These are phyloP conservation scores for Cudoniella acicularis DNA, from an alignment of 495 filamentous ascomycete genomes.

Conservation along the genomic window DNA sequence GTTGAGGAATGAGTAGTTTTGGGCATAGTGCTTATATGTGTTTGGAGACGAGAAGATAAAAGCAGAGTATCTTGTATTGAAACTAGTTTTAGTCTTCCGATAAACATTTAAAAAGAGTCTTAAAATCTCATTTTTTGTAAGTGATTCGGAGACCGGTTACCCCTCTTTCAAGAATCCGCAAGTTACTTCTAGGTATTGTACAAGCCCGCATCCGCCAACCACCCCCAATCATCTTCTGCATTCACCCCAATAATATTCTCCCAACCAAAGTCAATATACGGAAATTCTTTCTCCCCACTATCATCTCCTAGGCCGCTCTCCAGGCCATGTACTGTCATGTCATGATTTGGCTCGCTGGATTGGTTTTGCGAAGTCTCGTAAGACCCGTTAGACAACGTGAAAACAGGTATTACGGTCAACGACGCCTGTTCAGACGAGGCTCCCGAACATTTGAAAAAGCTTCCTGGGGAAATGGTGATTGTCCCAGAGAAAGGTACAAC, in stretches of 20 bases:
- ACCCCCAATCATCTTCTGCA: conserved; percentile 15
- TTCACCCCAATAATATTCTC: background rate
- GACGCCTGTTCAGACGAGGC: background rate
- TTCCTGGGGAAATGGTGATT: conserved; percentile 3
- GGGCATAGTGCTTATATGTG: no score
- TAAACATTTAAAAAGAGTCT: no score
- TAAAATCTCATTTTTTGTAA: no score
- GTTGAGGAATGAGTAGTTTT: no score
- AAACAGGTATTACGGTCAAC: background rate
- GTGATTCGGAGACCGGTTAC: no score
- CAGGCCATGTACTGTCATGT: background rate
- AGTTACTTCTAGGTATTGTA: no score
- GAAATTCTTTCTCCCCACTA: background rate
- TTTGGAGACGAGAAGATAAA: no score
- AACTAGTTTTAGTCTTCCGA: no score
- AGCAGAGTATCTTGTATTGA: no score
- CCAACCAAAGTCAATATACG: conserved; percentile 15
- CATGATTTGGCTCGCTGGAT: background rate
- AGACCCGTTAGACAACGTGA: background rate
- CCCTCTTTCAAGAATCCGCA: no score
- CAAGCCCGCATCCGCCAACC: no score
- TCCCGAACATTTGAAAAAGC: background rate
- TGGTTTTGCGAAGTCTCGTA: background rate
- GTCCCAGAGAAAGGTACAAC: background rate
- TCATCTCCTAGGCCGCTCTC: background rate